Conservation (phyloP, 169 alveolate genomes). For the Plasmodium gaboni region DNA sequence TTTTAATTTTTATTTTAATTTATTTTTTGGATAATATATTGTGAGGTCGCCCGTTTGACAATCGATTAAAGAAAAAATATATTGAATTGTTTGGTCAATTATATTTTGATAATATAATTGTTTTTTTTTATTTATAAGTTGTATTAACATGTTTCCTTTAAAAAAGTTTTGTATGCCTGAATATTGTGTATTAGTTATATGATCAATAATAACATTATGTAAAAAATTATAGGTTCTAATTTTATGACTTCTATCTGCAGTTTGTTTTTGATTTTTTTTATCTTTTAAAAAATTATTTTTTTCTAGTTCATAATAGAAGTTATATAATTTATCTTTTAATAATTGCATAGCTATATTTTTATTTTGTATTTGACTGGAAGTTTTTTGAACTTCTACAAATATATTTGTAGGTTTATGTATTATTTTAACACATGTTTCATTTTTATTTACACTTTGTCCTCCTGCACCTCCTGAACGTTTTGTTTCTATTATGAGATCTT, state of each 20-base stretch:
- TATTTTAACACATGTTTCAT: conserved; percentile 93
- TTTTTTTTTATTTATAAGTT: conserved; percentile 13
- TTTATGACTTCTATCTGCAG: conserved; percentile 92
- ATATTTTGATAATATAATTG: conserved; percentile 9
- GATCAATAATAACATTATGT: conserved; percentile 93
- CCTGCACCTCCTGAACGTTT: conserved; percentile 97
- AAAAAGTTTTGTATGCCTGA: conserved; percentile 31
- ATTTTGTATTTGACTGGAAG: conserved; percentile 78
- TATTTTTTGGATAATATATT: no score
- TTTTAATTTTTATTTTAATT: no score
- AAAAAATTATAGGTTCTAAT: conserved; percentile 93
- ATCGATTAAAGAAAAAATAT: conserved; percentile 7
- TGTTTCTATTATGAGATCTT: conserved; percentile 90
- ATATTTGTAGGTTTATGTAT: conserved; percentile 94
- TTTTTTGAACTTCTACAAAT: conserved; percentile 80
- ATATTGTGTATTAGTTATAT: conserved; percentile 73
- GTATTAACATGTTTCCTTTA: conserved; percentile 24
- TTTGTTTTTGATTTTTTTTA: conserved; percentile 80
- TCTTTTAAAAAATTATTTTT: conserved; percentile 13
- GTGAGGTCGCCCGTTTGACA: background rate
- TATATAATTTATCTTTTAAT: conserved; percentile 43
- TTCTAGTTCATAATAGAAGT: conserved; percentile 38
- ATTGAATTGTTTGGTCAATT: conserved; percentile 22
- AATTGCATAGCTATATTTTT: conserved; percentile 77
- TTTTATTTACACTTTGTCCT: conserved; percentile 95